Evolutionary conservation across 495 filamentous ascomycete genomes (phyloP), one percentile per base, ranked within the genome.

Genomic region (Pyrenula massariospora): DNA sequence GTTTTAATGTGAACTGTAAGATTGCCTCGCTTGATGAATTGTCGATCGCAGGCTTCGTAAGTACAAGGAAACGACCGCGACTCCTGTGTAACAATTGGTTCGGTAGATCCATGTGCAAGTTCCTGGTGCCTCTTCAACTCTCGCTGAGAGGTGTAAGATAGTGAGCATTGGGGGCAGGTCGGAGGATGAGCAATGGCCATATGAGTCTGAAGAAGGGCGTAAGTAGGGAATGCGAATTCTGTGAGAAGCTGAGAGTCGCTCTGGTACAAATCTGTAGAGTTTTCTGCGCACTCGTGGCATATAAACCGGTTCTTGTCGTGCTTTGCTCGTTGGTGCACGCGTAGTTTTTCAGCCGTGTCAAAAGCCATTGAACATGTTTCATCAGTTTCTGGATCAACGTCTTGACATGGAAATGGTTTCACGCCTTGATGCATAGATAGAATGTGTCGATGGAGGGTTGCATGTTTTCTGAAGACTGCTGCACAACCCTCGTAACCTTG

Each of bases 381-480:
- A 3, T 78, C 77, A 8, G 82, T 83, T 22, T 69, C 68, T n/a
- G 71, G 68, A 60, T 86, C 78, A 47, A 77, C 62, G 56, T 79
- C 64, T 10, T 68, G 67, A 67, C 91, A 96, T 1, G 75, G 70
- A 59, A 81, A 94, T 1, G 88, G 80, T 21, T 84, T 76, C 57
- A 79, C 66, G 3, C 83, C 73, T 22, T 92, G 73, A 65, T 98
- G 93, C 1, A 77, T 79, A 0, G 77, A 74, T 21, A 80, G 77
- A 53, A 96, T 83, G 68, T 98, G 93, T 19, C 85, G 82, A 61
- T 89, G 82, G 11, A 98, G 78, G 1, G 90, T 95, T 54, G 86
- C 80, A 62, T 91, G 86, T 66, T 96, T 97, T 48, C 93, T 80
- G 68, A 97, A 98, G 12, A 79, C 81, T 66, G 85, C 79, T 31